Conservation (phyloP, 2,329 filamentous ascomycete species). For the Zarea fungicola region DNA sequence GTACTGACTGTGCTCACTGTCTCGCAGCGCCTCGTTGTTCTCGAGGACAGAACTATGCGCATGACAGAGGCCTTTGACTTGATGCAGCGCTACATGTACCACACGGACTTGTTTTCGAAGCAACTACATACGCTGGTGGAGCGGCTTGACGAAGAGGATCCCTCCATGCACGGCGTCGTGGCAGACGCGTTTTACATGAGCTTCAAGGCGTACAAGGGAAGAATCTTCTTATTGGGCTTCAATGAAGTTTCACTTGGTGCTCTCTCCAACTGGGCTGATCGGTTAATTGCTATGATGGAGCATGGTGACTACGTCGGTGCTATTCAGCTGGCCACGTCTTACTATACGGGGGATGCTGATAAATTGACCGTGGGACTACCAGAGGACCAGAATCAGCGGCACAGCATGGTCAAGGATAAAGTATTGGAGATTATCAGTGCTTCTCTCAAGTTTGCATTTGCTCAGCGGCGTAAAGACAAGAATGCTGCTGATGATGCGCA, state of each 20-base stretch:
- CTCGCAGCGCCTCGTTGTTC: conserved; percentile 84
- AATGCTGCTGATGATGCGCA: conserved; percentile 48
- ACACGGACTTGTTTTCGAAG: conserved; percentile 81
- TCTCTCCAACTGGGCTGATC: conserved; percentile 94
- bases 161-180: conserved; percentile 89
- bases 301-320: conserved; percentile 92
- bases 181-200: conserved; percentile 98
- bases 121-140: conserved; percentile 84
- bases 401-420: conserved; percentile 80
- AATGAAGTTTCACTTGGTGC: conserved; percentile 88
- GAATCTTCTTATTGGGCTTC: conserved; percentile 88
- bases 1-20: conserved; percentile 90
- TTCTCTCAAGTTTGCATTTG: conserved; percentile 84
- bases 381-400: conserved; percentile 70
- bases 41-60: conserved; percentile 83
- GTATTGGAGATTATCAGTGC: conserved; percentile 90
- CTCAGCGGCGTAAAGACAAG: conserved; percentile 52
- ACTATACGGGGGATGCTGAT: conserved; percentile 87
- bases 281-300: conserved; percentile 90
- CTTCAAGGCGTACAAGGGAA: conserved; percentile 90
- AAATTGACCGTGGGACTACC: conserved; percentile 91
- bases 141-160: conserved; percentile 78
- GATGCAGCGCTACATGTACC: conserved; percentile 86
- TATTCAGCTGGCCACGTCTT: conserved; percentile 83
- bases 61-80: conserved; percentile 95